These are phyloP conservation scores for Phallus indusiatus DNA, from an alignment of 768 basidiomycete species.

Conservation along the genomic window DNA sequence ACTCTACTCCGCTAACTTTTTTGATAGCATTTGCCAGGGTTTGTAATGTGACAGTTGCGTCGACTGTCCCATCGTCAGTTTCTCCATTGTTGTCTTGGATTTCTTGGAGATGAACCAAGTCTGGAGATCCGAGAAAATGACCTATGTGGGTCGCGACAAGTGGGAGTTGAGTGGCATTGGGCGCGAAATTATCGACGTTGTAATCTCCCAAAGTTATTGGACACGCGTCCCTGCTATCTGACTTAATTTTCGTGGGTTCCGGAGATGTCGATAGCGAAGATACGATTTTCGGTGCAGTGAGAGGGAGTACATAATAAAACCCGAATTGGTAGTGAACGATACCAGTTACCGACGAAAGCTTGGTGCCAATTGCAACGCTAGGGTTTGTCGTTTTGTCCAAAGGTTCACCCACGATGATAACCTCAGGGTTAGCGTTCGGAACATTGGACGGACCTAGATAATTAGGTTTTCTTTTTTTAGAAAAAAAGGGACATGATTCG, in stretches of 20 bases:
- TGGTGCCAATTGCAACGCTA: slow-evolving; percentile 34
- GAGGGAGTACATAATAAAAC: slow-evolving; percentile 48
- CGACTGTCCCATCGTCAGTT: slow-evolving; percentile 43
- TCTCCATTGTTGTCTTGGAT: slow-evolving; percentile 51
- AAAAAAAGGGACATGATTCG: background rate
- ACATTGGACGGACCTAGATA: slow-evolving; percentile 34
- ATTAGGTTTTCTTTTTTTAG: background rate
- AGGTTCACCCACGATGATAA: slow-evolving; percentile 43
- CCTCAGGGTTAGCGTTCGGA: slow-evolving; percentile 52
- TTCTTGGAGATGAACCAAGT: slow-evolving; percentile 56
- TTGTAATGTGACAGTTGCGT: slow-evolving; percentile 42
- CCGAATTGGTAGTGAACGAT: slow-evolving; percentile 46
- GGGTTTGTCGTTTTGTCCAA: slow-evolving; percentile 47
- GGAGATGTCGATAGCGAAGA: slow-evolving; percentile 27
- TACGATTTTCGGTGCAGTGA: slow-evolving; percentile 40
- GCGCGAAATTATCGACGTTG: slow-evolving; percentile 53
- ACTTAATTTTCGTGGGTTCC: slow-evolving; percentile 32
- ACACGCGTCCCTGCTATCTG: slow-evolving; percentile 28
- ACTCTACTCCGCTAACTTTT: slow-evolving; percentile 27
- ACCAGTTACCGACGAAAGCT: slow-evolving; percentile 43
- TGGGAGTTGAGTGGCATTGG: slow-evolving; percentile 35
- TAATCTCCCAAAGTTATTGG: slow-evolving; percentile 49
- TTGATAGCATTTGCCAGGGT: slow-evolving; percentile 42
- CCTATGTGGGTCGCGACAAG: slow-evolving; percentile 45
- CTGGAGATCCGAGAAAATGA: slow-evolving; percentile 38